Base-by-base conservation (phyloP, 176 grass and related monocot genomes). In the Zizania latifolia region DNA sequence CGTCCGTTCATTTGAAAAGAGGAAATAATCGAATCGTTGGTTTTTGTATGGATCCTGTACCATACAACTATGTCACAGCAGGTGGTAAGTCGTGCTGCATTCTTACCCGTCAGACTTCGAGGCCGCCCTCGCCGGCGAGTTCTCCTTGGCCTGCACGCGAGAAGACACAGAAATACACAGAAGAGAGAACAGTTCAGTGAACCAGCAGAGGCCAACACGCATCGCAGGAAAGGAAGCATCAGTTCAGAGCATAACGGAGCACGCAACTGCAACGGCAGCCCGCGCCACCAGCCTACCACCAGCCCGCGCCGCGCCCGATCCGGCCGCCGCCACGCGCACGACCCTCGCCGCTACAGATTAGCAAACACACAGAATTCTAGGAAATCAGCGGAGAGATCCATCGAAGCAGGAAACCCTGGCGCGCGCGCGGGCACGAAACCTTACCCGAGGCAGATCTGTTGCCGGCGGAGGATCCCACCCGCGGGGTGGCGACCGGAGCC, bases 241-340 rank as follows among this genome's bases (percentile, higher is more conserved):
- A 27, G 3, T 12, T 14, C 5, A 45, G 9, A 40, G 45, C 14
- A 53, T n/a, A 80, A 27, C 26, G 24, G 10, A 46, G 4, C 53
- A 88, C 86, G 51, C 68, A 83, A 86, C 85, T 65, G 75, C 68
- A 53, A 88, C 85, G 0, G 61, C 75, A 4, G 68, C 51, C 41
- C 75, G 70, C 0, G 68, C 68, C 23, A 83, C 53, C 6, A 83
- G 13, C 68, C 85, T 72, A 21, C 74, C 38, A 4, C 79, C 77
- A 13, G 54, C 21, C 11, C 48, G 11, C 50, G 27, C 59, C 30
- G 24, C 30, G 2, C 72, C 53, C 50, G 62, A 58, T 50, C 72
- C 61, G 43, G 13, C 43, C 39, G 40, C 81, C 71, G 39, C 24
- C 68, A 44, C 53, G n/a, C 80, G 54, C 68, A 60, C 68, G 61